These are phyloP conservation scores for Botrytis medusae DNA, from an alignment of 2,329 filamentous ascomycete genomes.

Conservation along the genomic window DNA sequence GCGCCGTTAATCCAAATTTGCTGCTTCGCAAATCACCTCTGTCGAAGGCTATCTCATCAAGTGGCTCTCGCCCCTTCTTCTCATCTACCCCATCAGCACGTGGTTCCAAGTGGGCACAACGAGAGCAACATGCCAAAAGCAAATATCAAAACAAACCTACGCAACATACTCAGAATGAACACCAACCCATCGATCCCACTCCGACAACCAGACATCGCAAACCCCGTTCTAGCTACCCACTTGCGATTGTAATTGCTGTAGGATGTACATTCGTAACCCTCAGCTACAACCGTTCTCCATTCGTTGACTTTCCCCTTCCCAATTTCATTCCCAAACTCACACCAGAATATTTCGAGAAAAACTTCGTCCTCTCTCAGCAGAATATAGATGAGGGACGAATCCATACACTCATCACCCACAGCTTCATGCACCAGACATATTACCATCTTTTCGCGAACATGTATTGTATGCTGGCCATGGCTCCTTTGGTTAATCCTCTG, in stretches of 20 bases:
- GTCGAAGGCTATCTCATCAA: neutral
- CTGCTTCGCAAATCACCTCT: neutral
- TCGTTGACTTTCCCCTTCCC: neutral
- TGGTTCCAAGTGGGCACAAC: neutral
- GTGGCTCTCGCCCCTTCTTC: slow-evolving; percentile 9
- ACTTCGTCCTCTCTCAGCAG: slow-evolving; percentile 6
- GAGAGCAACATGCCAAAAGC: neutral
- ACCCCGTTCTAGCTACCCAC: slow-evolving; percentile 13
- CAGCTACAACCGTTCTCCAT: slow-evolving; percentile 17
- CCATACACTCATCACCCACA: slow-evolving; percentile 8
- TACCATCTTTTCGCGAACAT: slow-evolving; percentile 15
- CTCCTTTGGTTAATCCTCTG: neutral
- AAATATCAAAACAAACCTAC: neutral
- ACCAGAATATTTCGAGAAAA: neutral
- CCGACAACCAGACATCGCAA: neutral
- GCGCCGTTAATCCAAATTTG: neutral
- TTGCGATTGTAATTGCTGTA: slow-evolving; percentile 1
- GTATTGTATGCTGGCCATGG: neutral
- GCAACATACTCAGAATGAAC: neutral
- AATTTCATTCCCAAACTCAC: neutral
- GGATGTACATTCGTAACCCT: slow-evolving; percentile 13
- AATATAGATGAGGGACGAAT: slow-evolving; percentile 12
- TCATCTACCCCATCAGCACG: slow-evolving; percentile 6
- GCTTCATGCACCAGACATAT: slow-evolving; percentile 8
- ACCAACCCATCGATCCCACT: neutral